phyloP scores from a whole-genome alignment of 768 basidiomycete species.

The Sarcodon aspratus region DNA sequence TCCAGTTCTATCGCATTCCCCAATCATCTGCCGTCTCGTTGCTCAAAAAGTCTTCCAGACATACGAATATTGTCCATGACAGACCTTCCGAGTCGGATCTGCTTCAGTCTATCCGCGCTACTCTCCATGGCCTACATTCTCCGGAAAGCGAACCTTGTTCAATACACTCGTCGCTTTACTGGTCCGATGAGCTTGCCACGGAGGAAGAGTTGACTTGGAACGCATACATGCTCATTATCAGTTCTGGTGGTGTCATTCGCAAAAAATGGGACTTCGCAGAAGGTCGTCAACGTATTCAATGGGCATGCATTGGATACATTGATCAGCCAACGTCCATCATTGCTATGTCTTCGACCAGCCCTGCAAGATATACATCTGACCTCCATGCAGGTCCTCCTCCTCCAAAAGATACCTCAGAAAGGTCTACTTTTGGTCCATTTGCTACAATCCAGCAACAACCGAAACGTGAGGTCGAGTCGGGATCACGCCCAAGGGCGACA shows the following conservation, averaged over 20 bases:
- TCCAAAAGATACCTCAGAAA: constrained; percentile 14
- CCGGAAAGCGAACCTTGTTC: not conserved
- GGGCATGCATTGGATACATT: constrained; percentile 68
- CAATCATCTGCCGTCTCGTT: not conserved
- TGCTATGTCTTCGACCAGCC: constrained; percentile 12
- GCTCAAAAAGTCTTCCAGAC: not conserved
- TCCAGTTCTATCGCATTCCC: not conserved
- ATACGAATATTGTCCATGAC: not conserved
- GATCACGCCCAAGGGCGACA: constrained; percentile 41
- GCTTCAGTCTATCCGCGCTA: not conserved
- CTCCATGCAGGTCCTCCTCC: constrained; percentile 6
- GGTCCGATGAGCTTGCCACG: not conserved
- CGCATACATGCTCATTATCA: constrained; percentile 46
- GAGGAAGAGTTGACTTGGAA: constrained; percentile 63
- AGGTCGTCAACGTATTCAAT: constrained; percentile 65
- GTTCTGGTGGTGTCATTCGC: constrained; percentile 53
- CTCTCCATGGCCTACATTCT: not conserved
- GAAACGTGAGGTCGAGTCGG: constrained; percentile 27
- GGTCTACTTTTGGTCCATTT: constrained; percentile 30
- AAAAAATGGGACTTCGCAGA: constrained; percentile 68
- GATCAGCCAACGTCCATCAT: constrained; percentile 34
- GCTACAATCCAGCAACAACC: constrained; percentile 14
- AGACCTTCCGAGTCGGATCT: not conserved
- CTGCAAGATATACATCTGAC: constrained; percentile 18
- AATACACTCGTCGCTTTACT: constrained; percentile 8